These are phyloP conservation scores for Tulasnella sp. DNA, from an alignment of 768 basidiomycete genomes.

Conservation along the genomic window DNA sequence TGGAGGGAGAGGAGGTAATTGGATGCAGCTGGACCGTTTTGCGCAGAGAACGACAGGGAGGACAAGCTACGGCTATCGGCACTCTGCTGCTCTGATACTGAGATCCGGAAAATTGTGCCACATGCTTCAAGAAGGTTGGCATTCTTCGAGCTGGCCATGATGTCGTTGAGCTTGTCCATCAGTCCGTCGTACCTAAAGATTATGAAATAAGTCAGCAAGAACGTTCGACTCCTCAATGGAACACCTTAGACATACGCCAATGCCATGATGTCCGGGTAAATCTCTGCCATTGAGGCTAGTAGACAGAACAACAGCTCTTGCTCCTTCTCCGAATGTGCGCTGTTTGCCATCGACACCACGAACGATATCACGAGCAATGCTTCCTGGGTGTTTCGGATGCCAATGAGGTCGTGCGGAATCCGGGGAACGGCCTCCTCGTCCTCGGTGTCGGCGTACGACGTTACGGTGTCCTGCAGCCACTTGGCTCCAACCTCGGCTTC, in stretches of 20 bases:
- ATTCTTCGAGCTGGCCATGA: constrained; percentile 72
- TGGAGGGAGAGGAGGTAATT: constrained; percentile 64
- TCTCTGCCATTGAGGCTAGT: constrained; percentile 67
- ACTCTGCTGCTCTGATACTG: constrained; percentile 56
- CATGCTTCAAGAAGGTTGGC: constrained; percentile 69
- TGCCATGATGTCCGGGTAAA: constrained; percentile 71
- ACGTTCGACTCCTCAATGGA: constrained; percentile 9
- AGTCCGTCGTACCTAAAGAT: constrained; percentile 68
- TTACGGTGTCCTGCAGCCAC: constrained; percentile 48
- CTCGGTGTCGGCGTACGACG: constrained; percentile 37
- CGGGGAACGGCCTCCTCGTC: constrained; percentile 52
- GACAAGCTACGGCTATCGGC: constrained; percentile 51
- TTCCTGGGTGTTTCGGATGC: constrained; percentile 60
- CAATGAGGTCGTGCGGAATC: constrained; percentile 61
- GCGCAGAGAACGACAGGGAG: constrained; percentile 66
- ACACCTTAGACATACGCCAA: constrained; percentile 63
- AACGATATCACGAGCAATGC: constrained; percentile 79
- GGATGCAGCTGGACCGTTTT: constrained; percentile 53
- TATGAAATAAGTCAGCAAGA: constrained; percentile 19
- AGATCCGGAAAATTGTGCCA: constrained; percentile 74
- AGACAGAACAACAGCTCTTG: constrained; percentile 78
- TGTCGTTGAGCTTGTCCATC: constrained; percentile 73
- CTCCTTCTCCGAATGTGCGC: constrained; percentile 77
- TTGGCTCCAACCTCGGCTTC: constrained; percentile 61
- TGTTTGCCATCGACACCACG: constrained; percentile 70